Evolutionary conservation across 176 grass and related monocot genomes (phyloP), one percentile per base, ranked within the genome.

Genomic region (Carex pumila): DNA sequence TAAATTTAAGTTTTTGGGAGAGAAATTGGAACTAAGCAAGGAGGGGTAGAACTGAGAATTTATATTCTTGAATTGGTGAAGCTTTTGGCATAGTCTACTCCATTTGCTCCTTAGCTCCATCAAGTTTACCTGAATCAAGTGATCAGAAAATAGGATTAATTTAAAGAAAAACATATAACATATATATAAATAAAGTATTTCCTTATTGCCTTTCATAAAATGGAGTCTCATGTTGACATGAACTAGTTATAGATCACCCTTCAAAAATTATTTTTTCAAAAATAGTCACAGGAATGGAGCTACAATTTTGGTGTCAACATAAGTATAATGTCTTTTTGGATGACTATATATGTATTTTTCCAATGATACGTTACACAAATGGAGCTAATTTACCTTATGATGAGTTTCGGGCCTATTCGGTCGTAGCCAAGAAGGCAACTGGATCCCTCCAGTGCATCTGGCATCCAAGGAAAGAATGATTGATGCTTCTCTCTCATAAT

Each of bases 51-150:
- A 78, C 17, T 80, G 88, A 86, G 81, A 61, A 19, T 34, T 36
- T 64, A 64, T 81, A 56, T 54, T 70, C 79, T 69, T 69, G 39
- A 36, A 81, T 18, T 88, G 79, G 74, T 98, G 95, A 69, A 98
- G 90, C 81, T 84, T 94, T 68, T 71, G 81, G 81, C 95, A 98
- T 36, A 94, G 63, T 72, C 90, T 83, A 81, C 92, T 91, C 95
- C 95, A 98, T 90, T 98, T 98, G 65, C 87, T 88, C 59, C 86
- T 94, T 87, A 94, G 61, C 77, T 94, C 95, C 61, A 86, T 60
- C 90, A 94, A 81, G 66, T 92, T 81, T 57, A 86, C 89, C 37
- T 91, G 70, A 17, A 66, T 72, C 39, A 56, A 89, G 34, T 71
- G 30, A 59, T 37, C 6, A 30, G 31, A 68, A 25, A 37, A 73